These are phyloP conservation scores for Candida neerlandica DNA, from an alignment of 1,139 yeast species.

Conservation along the genomic window DNA sequence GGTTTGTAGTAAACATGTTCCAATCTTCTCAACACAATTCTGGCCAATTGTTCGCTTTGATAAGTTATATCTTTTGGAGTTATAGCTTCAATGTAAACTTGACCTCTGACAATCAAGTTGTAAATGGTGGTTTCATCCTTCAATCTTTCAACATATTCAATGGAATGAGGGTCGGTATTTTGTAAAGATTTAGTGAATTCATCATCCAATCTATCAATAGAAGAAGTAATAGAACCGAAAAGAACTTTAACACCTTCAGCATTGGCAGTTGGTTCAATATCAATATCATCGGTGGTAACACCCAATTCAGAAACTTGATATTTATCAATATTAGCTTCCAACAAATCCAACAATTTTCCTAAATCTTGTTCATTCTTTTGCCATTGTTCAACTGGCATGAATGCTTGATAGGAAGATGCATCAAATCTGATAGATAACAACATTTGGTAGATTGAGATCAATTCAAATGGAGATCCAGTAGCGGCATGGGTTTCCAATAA, in stretches of 20 bases:
- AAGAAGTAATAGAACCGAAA: conserved; percentile 82
- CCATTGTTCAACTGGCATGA: conserved; percentile 87
- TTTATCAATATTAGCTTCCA: conserved; percentile 59
- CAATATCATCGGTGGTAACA: conserved; percentile 74
- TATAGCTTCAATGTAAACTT: conserved; percentile 76
- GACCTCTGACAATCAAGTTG: conserved; percentile 78
- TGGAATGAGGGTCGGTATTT: conserved; percentile 90
- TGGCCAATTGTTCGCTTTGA: conserved; percentile 64
- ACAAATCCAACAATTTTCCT: conserved; percentile 59
- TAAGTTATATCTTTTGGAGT: conserved; percentile 49
- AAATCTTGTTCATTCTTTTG: conserved; percentile 66
- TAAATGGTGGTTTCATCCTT: conserved; percentile 84
- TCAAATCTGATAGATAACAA: conserved; percentile 90
- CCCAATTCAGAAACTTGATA: conserved; percentile 84
- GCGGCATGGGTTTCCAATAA: conserved; percentile 45
- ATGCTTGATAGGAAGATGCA: conserved; percentile 63
- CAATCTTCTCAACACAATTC: conserved; percentile 81
- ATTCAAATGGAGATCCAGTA: conserved; percentile 61
- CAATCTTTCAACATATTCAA: conserved; percentile 88
- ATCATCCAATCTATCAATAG: conserved; percentile 92
- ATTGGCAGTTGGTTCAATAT: conserved; percentile 71
- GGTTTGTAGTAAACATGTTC: conserved; percentile 96
- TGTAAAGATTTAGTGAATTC: conserved; percentile 89
- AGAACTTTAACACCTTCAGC: conserved; percentile 68
- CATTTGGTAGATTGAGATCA: conserved; percentile 76